Conservation (phyloP, 1,284 basidiomycete genomes). For the Melampsora americana region DNA sequence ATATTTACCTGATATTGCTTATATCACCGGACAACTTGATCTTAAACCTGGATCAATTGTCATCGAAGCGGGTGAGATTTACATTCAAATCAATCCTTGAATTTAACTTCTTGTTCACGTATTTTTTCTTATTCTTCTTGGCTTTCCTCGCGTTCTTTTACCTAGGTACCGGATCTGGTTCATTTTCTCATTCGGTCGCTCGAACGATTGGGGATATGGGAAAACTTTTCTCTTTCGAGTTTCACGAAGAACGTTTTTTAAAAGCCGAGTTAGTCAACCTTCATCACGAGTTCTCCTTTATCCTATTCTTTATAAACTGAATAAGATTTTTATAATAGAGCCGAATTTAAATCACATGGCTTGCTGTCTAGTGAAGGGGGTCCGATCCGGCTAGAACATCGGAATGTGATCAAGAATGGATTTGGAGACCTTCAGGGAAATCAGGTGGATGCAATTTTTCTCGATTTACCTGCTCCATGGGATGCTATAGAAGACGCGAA, state of each 20-base stretch:
- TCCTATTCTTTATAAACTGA: slow-evolving; percentile 24
- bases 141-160: not conserved
- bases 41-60: slow-evolving; percentile 78
- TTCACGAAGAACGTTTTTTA: slow-evolving; percentile 78
- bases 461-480: slow-evolving; percentile 98
- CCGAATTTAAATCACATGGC: slow-evolving; percentile 81
- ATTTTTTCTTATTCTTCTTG: slow-evolving; percentile 6
- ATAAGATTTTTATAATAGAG: slow-evolving; percentile 58
- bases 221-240: slow-evolving; percentile 83
- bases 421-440: slow-evolving; percentile 74
- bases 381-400: slow-evolving; percentile 75
- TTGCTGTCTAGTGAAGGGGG: slow-evolving; percentile 60
- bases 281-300: too few relatives aligned
- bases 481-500: slow-evolving; percentile 85
- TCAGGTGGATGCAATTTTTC: slow-evolving; percentile 75
- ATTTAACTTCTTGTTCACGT: too few relatives aligned
- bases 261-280: slow-evolving; percentile 71
- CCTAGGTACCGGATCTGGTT: slow-evolving; percentile 81
- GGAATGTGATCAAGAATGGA: slow-evolving; percentile 95
- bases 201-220: slow-evolving; percentile 73
- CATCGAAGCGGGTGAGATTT: slow-evolving; percentile 75
- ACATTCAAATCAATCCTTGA: not conserved
- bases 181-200: slow-evolving; percentile 83
- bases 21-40: slow-evolving; percentile 79
- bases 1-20: slow-evolving; percentile 93